These are phyloP conservation scores for Nakazawaea holstii DNA, from an alignment of 805 yeast species.

Conservation along the genomic window DNA sequence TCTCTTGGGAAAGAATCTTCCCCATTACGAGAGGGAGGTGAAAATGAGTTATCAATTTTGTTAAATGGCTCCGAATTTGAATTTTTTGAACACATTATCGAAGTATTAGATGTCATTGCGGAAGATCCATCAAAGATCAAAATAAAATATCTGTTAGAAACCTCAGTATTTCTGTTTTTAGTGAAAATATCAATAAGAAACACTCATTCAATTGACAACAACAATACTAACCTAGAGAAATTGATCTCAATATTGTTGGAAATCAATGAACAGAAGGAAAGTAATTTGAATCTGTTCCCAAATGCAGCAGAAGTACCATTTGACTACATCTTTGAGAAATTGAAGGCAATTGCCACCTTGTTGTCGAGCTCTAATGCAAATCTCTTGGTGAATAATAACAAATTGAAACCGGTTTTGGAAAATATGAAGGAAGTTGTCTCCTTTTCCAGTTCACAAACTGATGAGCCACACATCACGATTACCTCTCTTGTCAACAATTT, in stretches of 20 bases:
- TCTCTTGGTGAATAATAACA: background rate
- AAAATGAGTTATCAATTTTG: background rate
- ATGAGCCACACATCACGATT: background rate
- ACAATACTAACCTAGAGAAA: background rate
- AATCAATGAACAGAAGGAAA: background rate
- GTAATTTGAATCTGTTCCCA: background rate
- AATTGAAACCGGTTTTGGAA: background rate
- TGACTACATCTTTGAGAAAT: slow-evolving; percentile 3
- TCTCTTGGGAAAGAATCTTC: background rate
- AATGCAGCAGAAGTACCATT: background rate
- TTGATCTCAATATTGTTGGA: background rate
- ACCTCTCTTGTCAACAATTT: background rate
- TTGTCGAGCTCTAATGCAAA: background rate
- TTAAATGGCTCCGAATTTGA: background rate
- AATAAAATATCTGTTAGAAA: slow-evolving; percentile 1
- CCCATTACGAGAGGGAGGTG: background rate
- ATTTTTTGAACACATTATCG: background rate
- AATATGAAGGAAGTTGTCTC: background rate
- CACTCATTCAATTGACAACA: background rate
- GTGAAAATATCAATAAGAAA: background rate
- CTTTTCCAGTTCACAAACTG: background rate
- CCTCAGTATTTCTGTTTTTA: background rate
- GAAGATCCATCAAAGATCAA: background rate
- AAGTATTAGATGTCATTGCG: background rate
- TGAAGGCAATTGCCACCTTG: background rate